Conservation (phyloP, 2,329 filamentous ascomycete genomes). For the Fusarium pseudocircinatum region DNA sequence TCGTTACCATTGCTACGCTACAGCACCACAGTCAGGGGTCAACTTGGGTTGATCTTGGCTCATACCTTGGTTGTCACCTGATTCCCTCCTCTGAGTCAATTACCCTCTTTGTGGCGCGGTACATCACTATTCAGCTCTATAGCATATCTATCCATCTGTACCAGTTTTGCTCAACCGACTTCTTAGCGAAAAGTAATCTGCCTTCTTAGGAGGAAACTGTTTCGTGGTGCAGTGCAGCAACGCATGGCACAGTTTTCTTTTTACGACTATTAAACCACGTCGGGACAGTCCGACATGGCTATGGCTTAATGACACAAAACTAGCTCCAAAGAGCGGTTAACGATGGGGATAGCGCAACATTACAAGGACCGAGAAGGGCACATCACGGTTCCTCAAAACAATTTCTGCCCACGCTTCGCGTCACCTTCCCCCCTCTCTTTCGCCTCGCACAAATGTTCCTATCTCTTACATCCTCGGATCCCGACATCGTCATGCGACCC, state of each 20-base stretch:
- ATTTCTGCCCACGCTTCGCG: constrained; percentile 42
- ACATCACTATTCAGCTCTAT: constrained; percentile 26
- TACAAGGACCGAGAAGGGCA: constrained; percentile 42
- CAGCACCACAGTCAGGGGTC: constrained; percentile 8
- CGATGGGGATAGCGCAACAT: constrained; percentile 32
- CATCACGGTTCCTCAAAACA: constrained; percentile 42
- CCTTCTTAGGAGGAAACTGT: constrained; percentile 23
- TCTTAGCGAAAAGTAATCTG: constrained; percentile 29
- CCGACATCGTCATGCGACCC: constrained; percentile 33
- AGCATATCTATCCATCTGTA: constrained; percentile 38
- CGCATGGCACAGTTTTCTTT: constrained; percentile 30
- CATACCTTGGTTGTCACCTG: constrained; percentile 14
- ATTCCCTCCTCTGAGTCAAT: constrained; percentile 25
- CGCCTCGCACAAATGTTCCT: constrained; percentile 38
- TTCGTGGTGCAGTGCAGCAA: constrained; percentile 28
- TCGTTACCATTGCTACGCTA: constrained; percentile 33
- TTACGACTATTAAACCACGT: constrained; percentile 36
- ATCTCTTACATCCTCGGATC: constrained; percentile 35
- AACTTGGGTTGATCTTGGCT: constrained; percentile 11
- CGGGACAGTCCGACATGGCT: constrained; percentile 33
- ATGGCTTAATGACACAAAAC: constrained; percentile 41
- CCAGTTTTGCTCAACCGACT: constrained; percentile 23
- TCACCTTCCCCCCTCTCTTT: constrained; percentile 37
- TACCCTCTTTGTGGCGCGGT: constrained; percentile 37
- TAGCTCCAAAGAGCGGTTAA: constrained; percentile 33